phyloP scores from a whole-genome alignment of 352 stramenopile genomes.

The Aphanomyces astaci region DNA sequence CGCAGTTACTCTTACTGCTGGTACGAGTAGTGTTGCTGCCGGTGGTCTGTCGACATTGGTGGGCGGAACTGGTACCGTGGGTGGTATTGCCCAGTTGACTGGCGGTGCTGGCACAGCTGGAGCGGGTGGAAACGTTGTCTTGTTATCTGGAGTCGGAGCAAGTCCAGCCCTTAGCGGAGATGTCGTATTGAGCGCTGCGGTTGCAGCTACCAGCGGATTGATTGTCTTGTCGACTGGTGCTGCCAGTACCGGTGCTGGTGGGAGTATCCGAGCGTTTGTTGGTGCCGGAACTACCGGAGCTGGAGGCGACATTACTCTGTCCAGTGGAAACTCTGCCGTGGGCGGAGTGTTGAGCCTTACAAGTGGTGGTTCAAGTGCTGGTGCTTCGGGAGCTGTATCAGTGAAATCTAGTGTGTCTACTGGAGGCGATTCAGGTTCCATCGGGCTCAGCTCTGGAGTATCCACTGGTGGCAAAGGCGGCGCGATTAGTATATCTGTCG shows the following conservation, averaged over 20 bases:
- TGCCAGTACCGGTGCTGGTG: conserved; percentile 23
- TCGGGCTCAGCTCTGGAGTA: conserved; percentile 26
- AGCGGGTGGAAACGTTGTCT: conserved; percentile 26
- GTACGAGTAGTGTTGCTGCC: background rate
- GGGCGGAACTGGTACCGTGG: conserved; percentile 9
- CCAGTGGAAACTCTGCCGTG: background rate
- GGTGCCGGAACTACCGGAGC: conserved; percentile 23
- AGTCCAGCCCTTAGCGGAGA: background rate
- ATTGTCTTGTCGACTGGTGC: background rate
- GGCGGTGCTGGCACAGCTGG: conserved; percentile 21
- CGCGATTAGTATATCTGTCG: conserved; percentile 20
- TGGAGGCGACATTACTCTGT: conserved; percentile 29
- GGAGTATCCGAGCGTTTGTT: conserved; percentile 22
- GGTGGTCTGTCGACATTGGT: background rate
- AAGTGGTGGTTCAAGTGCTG: background rate
- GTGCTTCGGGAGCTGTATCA: background rate
- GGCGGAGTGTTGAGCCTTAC: background rate
- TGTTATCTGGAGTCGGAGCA: conserved; percentile 25
- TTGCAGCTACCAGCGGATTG: background rate
- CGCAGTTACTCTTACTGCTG: background rate
- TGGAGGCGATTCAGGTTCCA: conserved; percentile 28
- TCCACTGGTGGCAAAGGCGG: conserved; percentile 26
- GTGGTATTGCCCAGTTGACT: conserved; percentile 25
- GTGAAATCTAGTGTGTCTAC: conserved; percentile 24
- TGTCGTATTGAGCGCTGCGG: background rate